A percentile compares a stretch with the other conserved stretches of the same genome.
Conservation (phyloP, 2,329 filamentous ascomycete species). For the Thelonectria blattea region DNA sequence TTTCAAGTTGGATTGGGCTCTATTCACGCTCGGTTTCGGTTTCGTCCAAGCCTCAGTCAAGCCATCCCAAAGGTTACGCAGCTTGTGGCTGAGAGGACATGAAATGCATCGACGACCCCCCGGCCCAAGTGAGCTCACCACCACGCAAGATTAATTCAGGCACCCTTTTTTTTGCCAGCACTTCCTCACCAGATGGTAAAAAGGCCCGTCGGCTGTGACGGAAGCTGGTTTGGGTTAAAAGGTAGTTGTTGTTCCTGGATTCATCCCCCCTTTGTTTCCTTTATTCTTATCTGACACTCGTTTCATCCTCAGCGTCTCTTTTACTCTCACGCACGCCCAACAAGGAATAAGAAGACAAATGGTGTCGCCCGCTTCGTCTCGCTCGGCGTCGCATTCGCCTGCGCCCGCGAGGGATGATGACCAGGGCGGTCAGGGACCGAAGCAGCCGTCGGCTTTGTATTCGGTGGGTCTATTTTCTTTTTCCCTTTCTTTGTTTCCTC, state of each 20-base stretch:
- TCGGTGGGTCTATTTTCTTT: constrained; percentile 28
- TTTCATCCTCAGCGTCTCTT: not conserved
- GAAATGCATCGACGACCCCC: not conserved
- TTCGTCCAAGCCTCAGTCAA: not conserved
- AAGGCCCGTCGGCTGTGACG: not conserved
- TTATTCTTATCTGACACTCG: not conserved
- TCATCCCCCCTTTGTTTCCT: not conserved
- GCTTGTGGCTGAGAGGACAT: constrained; percentile 5
- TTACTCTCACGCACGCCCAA: too few species aligned
- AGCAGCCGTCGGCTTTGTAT: constrained; percentile 35
- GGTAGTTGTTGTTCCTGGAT: not conserved
- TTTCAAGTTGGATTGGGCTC: not conserved
- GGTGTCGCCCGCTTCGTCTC: constrained; percentile 6
- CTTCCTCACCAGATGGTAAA: too few species aligned
- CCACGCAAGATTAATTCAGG: not conserved
- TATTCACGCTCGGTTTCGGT: not conserved
- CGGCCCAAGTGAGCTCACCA: constrained; percentile 9
- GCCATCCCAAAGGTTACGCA: not conserved
- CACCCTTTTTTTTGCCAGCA: too few species aligned
- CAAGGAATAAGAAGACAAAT: not conserved
- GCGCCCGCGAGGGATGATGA: constrained; percentile 11
- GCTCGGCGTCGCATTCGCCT: constrained; percentile 22
- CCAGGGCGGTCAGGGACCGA: constrained; percentile 13
- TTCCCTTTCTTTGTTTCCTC: not conserved
- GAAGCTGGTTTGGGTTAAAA: not conserved